Percentiles rank a stretch among this genome's conserved stretches.
These are phyloP conservation scores for Senna tora DNA, from an alignment of 306 rosid genomes.

Conservation along the genomic window DNA sequence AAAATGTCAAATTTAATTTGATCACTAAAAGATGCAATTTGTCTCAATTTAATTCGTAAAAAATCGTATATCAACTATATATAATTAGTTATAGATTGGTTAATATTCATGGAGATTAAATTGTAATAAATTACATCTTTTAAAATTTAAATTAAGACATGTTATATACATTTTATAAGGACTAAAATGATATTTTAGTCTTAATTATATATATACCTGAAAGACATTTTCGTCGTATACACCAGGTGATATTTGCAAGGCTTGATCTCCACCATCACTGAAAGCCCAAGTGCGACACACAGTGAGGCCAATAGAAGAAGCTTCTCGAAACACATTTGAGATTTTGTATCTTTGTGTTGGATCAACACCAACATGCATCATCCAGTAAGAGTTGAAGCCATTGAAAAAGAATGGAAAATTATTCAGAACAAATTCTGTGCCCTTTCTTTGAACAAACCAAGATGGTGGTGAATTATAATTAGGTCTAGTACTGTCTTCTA, in stretches of 20 bases:
- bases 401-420: conserved; percentile 50
- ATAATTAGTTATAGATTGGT: too few relatives aligned
- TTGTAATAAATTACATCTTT: too few relatives aligned
- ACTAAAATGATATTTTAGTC: too few relatives aligned
- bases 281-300: conserved; percentile 67
- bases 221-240: conserved; percentile 24
- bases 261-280: conserved; percentile 53
- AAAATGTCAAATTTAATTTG: too few relatives aligned
- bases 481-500: too few relatives aligned
- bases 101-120: too few relatives aligned
- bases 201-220: too few relatives aligned
- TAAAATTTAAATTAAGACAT: too few relatives aligned
- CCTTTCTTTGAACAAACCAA: conserved; percentile 46
- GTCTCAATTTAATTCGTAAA: too few relatives aligned
- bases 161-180: too few relatives aligned
- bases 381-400: conserved; percentile 70
- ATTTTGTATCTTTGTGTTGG: conserved; percentile 45
- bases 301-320: conserved; percentile 52
- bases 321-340: conserved; percentile 51
- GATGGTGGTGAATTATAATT: conserved; percentile 4
- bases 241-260: conserved; percentile 48
- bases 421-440: conserved; percentile 40
- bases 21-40: too few relatives aligned
- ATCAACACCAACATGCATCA: conserved; percentile 56
- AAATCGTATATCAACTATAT: too few relatives aligned